phyloP scores from a whole-genome alignment of 768 basidiomycete genomes.

The Omphalotus guepiniiformis region DNA sequence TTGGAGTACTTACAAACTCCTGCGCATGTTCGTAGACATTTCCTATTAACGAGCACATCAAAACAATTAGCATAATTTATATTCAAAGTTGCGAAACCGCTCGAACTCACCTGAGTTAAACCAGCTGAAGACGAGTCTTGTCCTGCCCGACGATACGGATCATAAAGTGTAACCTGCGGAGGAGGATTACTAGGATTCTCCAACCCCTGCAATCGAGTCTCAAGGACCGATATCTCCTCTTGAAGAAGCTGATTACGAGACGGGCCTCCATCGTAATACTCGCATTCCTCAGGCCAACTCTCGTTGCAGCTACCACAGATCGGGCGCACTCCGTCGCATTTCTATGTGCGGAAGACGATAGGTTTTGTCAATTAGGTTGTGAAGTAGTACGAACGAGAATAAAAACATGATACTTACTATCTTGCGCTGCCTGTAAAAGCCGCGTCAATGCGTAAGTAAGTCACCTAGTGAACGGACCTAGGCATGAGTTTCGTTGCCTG shows the following conservation, averaged over 20 bases:
- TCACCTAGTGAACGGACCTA: too few relatives aligned
- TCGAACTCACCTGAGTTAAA: background rate
- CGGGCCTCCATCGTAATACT: constrained; percentile 36
- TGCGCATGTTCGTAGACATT: too few relatives aligned
- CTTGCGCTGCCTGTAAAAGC: constrained; percentile 12
- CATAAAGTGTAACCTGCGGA: background rate
- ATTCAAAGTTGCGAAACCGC: constrained; percentile 23
- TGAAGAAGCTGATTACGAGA: constrained; percentile 34
- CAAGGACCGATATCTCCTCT: constrained; percentile 31
- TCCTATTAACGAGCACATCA: too few relatives aligned
- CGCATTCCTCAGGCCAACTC: constrained; percentile 39
- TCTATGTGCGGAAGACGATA: constrained; percentile 24
- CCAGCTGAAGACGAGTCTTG: background rate
- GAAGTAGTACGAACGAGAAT: too few relatives aligned
- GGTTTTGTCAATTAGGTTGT: background rate
- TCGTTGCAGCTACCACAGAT: constrained; percentile 35
- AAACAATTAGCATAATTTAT: constrained; percentile 24
- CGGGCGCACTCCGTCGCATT: constrained; percentile 38
- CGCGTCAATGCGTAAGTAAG: too few relatives aligned
- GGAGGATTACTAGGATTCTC: constrained; percentile 21
- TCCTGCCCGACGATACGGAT: constrained; percentile 3
- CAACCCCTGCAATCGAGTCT: constrained; percentile 29
- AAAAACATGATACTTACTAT: too few relatives aligned
- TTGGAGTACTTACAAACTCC: background rate
- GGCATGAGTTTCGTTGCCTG: too few relatives aligned